A percentile compares a stretch with the other conserved stretches of the same genome.
Conservation (phyloP, 139 green algal genomes). For the Pleodorina starrii region DNA sequence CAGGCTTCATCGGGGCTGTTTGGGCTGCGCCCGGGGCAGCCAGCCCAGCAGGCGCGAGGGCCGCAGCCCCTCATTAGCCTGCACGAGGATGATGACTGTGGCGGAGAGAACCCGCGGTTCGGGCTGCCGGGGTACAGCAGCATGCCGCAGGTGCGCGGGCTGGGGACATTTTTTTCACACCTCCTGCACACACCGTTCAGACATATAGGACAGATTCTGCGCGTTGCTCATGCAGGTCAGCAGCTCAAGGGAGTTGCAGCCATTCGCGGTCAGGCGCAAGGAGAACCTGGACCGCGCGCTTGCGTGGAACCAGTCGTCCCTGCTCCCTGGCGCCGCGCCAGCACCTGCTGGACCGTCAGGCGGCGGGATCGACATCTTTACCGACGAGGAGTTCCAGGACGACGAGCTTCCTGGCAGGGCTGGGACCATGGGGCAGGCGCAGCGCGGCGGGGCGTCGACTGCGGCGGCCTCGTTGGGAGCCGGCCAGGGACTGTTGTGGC, state of each 20-base stretch:
- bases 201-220: no score
- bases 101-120: neutral
- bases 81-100: slow-evolving; percentile 45
- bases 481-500: neutral
- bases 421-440: neutral
- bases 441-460: neutral
- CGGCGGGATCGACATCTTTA: slow-evolving; percentile 74
- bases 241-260: slow-evolving; percentile 54
- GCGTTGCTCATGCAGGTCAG: no score
- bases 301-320: slow-evolving; percentile 46
- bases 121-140: slow-evolving; percentile 39
- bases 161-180: no score
- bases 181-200: no score
- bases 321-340: neutral
- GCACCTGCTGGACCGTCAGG: neutral
- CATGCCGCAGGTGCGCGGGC: slow-evolving; percentile 55
- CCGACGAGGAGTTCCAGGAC: slow-evolving; percentile 82
- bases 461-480: neutral
- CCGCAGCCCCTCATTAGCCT: neutral
- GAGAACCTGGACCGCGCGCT: slow-evolving; percentile 62
- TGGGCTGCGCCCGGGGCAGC: neutral
- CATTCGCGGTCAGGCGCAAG: slow-evolving; percentile 61
- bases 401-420: neutral
- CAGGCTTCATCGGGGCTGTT: neutral
- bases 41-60: neutral